Percentiles rank a stretch among this genome's conserved stretches.
These are phyloP conservation scores for Saposhnikovia divaricata DNA, from an alignment of 129 eudicot genomes.

Conservation along the genomic window DNA sequence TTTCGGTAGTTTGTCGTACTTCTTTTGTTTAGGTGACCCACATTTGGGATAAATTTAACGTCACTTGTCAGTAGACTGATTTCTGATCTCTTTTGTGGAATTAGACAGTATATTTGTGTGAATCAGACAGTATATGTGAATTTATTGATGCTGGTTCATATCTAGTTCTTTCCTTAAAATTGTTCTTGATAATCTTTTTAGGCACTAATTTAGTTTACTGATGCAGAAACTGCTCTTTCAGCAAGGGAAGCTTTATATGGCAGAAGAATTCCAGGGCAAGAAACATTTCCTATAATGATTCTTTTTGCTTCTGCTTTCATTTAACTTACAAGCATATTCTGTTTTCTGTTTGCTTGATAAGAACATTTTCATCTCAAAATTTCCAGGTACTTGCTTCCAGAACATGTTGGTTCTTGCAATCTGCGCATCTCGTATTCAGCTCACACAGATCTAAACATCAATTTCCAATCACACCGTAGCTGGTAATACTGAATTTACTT, in stretches of 20 bases:
- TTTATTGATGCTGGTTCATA: constrained; percentile 33
- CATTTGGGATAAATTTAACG: background rate
- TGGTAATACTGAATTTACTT: constrained; percentile 27
- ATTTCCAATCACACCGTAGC: constrained; percentile 75
- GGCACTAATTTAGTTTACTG: constrained; percentile 60
- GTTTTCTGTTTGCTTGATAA: constrained; percentile 4
- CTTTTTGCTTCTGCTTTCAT: background rate
- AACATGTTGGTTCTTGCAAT: constrained; percentile 50
- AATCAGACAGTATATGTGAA: no score
- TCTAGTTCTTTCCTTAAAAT: constrained; percentile 23
- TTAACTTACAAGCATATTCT: background rate
- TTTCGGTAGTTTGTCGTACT: background rate
- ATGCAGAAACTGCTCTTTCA: constrained; percentile 46
- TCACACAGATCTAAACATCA: constrained; percentile 59
- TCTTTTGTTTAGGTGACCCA: background rate
- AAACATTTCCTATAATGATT: background rate
- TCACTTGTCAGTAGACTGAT: background rate
- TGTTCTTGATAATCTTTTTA: constrained; percentile 11
- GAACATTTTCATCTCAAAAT: background rate
- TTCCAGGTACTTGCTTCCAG: constrained; percentile 59
- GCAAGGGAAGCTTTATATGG: constrained; percentile 68
- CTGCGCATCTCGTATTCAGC: constrained; percentile 66
- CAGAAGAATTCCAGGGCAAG: constrained; percentile 64
- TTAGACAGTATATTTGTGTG: background rate
- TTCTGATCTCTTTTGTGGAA: background rate